A percentile compares a stretch with the other conserved stretches of the same genome.
Evolutionary conservation across 2,329 filamentous ascomycete genomes (phyloP).

Genomic region (Talaromyces sp.): DNA sequence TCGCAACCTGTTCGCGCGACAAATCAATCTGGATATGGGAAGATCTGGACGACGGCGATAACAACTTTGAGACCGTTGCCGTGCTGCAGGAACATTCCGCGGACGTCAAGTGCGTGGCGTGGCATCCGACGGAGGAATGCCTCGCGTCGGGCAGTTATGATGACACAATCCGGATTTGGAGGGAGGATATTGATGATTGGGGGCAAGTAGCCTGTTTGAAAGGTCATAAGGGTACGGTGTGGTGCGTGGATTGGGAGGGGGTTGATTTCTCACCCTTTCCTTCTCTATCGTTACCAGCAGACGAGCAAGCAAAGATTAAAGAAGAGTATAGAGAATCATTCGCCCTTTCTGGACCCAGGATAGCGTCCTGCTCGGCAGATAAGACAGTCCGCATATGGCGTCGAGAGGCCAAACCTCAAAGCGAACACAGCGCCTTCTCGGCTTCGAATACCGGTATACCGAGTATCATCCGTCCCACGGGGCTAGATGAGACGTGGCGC

Average conservation of each 20-base stretch:
- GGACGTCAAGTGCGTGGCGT: slow-evolving; percentile 90
- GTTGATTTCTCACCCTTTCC: slow-evolving; percentile 32
- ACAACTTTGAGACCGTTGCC: slow-evolving; percentile 95
- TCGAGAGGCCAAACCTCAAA: slow-evolving; percentile 48
- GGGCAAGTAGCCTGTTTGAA: slow-evolving; percentile 78
- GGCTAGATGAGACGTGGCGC: slow-evolving; percentile 76
- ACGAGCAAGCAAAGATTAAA: slow-evolving; percentile 8
- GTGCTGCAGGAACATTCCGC: slow-evolving; percentile 92
- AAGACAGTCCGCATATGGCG: slow-evolving; percentile 76
- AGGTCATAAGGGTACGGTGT: slow-evolving; percentile 82
- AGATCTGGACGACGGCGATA: slow-evolving; percentile 77
- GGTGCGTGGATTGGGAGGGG: slow-evolving; percentile 71
- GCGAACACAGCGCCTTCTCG: not conserved
- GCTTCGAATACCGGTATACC: slow-evolving; percentile 57
- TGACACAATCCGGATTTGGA: slow-evolving; percentile 82
- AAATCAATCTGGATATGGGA: slow-evolving; percentile 99
- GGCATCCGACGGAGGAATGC: slow-evolving; percentile 78
- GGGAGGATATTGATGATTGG: slow-evolving; percentile 92
- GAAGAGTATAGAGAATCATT: slow-evolving; percentile 31
- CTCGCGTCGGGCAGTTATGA: slow-evolving; percentile 93
- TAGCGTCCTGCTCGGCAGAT: slow-evolving; percentile 86
- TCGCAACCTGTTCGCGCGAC: slow-evolving; percentile 88
- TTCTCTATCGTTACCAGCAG: slow-evolving; percentile 12
- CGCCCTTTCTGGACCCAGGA: slow-evolving; percentile 49
- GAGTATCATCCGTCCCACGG: slow-evolving; percentile 77